These are phyloP conservation scores for Ganoderma multipileum DNA, from an alignment of 1,284 basidiomycete species.

Conservation along the genomic window DNA sequence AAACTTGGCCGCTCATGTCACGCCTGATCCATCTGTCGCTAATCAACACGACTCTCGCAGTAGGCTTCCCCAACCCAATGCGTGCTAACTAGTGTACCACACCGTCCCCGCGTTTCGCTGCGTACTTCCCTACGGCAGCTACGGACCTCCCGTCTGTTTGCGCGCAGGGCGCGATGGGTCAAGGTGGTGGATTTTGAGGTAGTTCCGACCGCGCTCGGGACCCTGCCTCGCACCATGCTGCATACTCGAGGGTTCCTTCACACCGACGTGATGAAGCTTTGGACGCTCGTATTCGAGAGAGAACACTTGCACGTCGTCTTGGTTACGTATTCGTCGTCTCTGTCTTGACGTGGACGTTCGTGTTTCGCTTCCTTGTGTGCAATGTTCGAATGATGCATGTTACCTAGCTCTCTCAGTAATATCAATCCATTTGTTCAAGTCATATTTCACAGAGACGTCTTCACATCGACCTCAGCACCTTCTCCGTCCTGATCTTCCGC, in stretches of 20 bases:
- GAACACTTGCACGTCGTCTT: neutral
- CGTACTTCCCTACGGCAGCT: neutral
- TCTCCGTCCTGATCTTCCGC: neutral
- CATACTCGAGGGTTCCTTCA: conserved; percentile 12
- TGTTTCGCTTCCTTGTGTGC: neutral
- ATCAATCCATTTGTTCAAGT: neutral
- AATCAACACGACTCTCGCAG: conserved; percentile 22
- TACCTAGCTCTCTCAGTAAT: neutral
- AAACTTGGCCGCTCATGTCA: conserved; percentile 5
- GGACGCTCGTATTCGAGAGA: neutral
- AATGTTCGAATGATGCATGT: neutral
- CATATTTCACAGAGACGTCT: neutral
- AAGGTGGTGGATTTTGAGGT: neutral
- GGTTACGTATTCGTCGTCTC: neutral
- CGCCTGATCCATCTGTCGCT: conserved; percentile 24
- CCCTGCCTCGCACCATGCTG: conserved; percentile 7
- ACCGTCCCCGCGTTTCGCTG: conserved; percentile 16
- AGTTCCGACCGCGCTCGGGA: conserved; percentile 13
- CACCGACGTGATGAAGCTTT: conserved; percentile 7
- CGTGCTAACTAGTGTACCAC: conserved; percentile 13
- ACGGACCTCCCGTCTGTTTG: neutral
- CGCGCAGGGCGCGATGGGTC: neutral
- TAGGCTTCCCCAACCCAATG: conserved; percentile 8
- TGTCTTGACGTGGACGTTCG: neutral
- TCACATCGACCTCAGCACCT: neutral